Conservation (phyloP, 768 basidiomycete species). For the Xerocomus spinulosus region DNA sequence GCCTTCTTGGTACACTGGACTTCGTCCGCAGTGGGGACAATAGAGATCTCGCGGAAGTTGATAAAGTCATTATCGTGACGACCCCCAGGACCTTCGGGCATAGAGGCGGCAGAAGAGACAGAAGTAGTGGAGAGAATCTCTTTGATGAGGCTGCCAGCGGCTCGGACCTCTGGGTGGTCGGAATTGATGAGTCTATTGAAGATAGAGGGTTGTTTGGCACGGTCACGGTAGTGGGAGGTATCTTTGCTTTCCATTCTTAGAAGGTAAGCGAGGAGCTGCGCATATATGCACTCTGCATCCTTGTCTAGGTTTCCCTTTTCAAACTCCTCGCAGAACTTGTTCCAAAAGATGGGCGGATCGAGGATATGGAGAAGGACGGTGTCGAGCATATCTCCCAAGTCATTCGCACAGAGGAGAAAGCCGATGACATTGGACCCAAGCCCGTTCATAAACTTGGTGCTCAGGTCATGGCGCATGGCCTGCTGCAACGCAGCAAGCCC, state of each 20-base stretch:
- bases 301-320: slow-evolving; percentile 30
- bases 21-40: slow-evolving; percentile 62
- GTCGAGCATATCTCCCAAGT: slow-evolving; percentile 36
- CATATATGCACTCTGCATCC: slow-evolving; percentile 37
- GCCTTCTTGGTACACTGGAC: slow-evolving; percentile 40
- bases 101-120: slow-evolving; percentile 15
- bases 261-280: slow-evolving; percentile 48
- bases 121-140: slow-evolving; percentile 32
- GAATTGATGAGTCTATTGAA: slow-evolving; percentile 25
- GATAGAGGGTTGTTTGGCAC: slow-evolving; percentile 33
- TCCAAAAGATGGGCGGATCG: slow-evolving; percentile 52
- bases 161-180: slow-evolving; percentile 20
- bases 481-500: slow-evolving; percentile 39
- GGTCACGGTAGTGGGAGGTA: slow-evolving; percentile 34
- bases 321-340: slow-evolving; percentile 34
- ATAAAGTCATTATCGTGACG: slow-evolving; percentile 66
- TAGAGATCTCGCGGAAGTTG: slow-evolving; percentile 57
- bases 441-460: slow-evolving; percentile 40
- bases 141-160: slow-evolving; percentile 38
- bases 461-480: slow-evolving; percentile 39
- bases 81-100: slow-evolving; percentile 46
- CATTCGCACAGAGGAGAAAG: slow-evolving; percentile 38
- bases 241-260: slow-evolving; percentile 35
- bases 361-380: slow-evolving; percentile 39
- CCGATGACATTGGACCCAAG: slow-evolving; percentile 33